Conservation (phyloP, 768 basidiomycete genomes). For the Postia placenta region DNA sequence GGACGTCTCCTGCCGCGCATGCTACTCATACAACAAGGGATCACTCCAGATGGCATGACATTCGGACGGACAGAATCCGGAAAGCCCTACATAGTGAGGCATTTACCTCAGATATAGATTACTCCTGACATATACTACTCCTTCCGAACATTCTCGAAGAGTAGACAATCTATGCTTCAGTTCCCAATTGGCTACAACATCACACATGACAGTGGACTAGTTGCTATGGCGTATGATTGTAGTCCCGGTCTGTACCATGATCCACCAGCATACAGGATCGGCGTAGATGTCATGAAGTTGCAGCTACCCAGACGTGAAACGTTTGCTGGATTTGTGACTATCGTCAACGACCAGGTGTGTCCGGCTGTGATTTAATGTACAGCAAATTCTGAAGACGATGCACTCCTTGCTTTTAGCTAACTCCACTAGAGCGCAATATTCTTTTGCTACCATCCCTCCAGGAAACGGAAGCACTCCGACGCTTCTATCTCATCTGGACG, state of each 20-base stretch:
- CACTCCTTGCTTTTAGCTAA: conserved; percentile 27
- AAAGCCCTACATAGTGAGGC: conserved; percentile 72
- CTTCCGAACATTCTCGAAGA: neutral
- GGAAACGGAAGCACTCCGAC: conserved; percentile 44
- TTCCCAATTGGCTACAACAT: conserved; percentile 66
- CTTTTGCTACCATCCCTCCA: conserved; percentile 32
- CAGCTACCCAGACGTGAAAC: conserved; percentile 53
- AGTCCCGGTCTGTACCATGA: conserved; percentile 35
- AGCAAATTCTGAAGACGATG: too few species aligned
- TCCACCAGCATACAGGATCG: conserved; percentile 52
- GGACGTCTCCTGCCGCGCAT: conserved; percentile 70
- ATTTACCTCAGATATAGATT: neutral
- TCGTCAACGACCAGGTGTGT: conserved; percentile 63
- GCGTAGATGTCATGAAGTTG: conserved; percentile 80
- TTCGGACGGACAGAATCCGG: conserved; percentile 56
- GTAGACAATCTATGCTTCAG: conserved; percentile 10
- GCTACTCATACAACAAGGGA: conserved; percentile 53
- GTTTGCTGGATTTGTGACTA: conserved; percentile 54
- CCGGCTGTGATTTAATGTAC: too few species aligned
- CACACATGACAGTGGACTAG: conserved; percentile 69
- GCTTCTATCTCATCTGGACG: conserved; percentile 84
- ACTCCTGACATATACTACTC: neutral
- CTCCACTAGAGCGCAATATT: conserved; percentile 27
- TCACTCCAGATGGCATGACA: conserved; percentile 38
- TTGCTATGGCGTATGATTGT: conserved; percentile 56